Evolutionary conservation across 2,329 filamentous ascomycete species (phyloP), one percentile per base, ranked within the genome.

Genomic region (Lachnum nothofagi): DNA sequence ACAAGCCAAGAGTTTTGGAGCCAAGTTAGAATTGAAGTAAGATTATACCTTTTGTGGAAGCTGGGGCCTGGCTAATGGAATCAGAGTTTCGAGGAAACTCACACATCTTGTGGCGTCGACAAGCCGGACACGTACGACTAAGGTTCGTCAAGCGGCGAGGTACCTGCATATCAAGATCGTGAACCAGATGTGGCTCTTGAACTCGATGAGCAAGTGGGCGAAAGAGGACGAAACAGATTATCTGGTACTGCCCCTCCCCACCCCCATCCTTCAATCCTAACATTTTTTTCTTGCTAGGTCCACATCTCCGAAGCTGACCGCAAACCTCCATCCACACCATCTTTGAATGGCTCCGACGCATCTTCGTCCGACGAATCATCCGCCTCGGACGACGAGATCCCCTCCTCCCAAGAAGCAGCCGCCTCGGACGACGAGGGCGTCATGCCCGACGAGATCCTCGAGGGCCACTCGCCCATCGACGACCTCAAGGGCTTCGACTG

Each of bases 101-200:
- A 90, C 86, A 0, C 87, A 91, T 65, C 76, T 91, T 4, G 85
- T 91, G 2, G 83, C 86, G 7, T 84, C 80, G 44, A 81, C 80
- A 16, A 75, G 79, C 14, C 76, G 85, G 20, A 86, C 86, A 25
- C 83, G 91, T 19, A 97, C 93, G 0, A 85, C 88, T 45, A 98
- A 98, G 69, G 89, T 97, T 37, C 85, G 88, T 41, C 85, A 91
- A 67, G 93, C 93, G 0, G 84, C 87, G 12, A 82, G 83, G 55
- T 86, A 89, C 47, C 75, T 85, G 0, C 80, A 82, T 44, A 87
- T 97, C 67, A 91, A 90, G 65, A 95, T 98, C 50, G 93, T 98
- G 41, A 90, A 85, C 59, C 86, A 90, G 45, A 82, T 88, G 60
- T 98, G 93, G 93, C 80, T 98, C 24, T 77, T 84, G 25, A 86